Conservation (phyloP, 2,329 filamentous ascomycete species). For the Pseudocercospora ulei region DNA sequence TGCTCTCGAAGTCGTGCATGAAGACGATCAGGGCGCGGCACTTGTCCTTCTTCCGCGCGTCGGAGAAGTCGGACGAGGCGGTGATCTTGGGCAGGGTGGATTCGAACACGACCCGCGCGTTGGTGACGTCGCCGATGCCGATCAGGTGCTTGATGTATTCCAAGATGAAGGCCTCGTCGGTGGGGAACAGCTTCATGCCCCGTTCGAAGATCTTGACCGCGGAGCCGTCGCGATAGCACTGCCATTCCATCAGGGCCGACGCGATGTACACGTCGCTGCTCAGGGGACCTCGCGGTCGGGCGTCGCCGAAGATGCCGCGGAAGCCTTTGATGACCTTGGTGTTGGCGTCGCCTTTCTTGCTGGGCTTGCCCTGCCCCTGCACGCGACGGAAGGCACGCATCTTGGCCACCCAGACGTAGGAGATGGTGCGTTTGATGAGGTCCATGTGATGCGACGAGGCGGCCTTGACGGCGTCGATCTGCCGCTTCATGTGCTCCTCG, state of each 20-base stretch:
- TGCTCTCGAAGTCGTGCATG: conserved; percentile 90
- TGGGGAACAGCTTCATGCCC: conserved; percentile 83
- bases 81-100: conserved; percentile 72
- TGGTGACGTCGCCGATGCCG: conserved; percentile 76
- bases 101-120: conserved; percentile 92
- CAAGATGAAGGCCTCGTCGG: conserved; percentile 84
- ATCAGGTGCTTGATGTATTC: conserved; percentile 95
- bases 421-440: conserved; percentile 72
- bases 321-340: conserved; percentile 48
- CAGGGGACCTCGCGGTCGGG: conserved; percentile 73
- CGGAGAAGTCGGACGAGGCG: conserved; percentile 54
- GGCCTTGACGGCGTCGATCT: conserved; percentile 52
- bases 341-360: conserved; percentile 36
- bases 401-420: conserved; percentile 87
- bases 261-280: conserved; percentile 93
- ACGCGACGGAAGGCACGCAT: conserved; percentile 90
- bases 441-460: conserved; percentile 64
- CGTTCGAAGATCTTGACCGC: conserved; percentile 94
- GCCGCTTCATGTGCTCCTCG: conserved; percentile 46
- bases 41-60: conserved; percentile 42
- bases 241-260: conserved; percentile 83
- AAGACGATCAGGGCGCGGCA: conserved; percentile 79
- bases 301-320: conserved; percentile 79
- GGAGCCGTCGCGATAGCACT: conserved; percentile 88
- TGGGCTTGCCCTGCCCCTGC: conserved; percentile 61